These are phyloP conservation scores for Tolypocladium album DNA, from an alignment of 2,329 filamentous ascomycete genomes.

Conservation along the genomic window DNA sequence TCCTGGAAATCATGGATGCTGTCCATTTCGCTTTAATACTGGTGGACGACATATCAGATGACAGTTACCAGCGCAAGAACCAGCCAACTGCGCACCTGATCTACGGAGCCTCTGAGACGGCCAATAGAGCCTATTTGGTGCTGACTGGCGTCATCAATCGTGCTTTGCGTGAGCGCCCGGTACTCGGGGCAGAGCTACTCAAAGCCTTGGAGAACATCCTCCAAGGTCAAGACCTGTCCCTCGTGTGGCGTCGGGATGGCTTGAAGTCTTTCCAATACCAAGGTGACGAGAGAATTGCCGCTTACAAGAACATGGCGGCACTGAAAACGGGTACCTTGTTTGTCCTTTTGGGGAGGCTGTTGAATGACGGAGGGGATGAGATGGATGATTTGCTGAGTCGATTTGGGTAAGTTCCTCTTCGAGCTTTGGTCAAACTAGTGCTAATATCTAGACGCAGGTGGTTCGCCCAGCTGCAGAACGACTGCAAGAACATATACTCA, in stretches of 20 bases:
- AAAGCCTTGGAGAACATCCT: constrained; percentile 6
- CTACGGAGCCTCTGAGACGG: constrained; percentile 7
- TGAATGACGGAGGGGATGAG: constrained; percentile 4
- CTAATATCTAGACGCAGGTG: constrained; percentile 1
- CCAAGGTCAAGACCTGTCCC: constrained; percentile 7
- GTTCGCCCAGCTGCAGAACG: constrained; percentile 8
- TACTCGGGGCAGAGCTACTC: constrained; percentile 5
- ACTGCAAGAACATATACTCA: constrained; percentile 9
- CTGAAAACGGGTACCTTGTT: constrained; percentile 8
- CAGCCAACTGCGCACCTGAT: constrained; percentile 7
- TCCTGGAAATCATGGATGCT: constrained; percentile 8
- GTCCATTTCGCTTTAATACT: constrained; percentile 8
- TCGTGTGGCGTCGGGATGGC: constrained; percentile 7
- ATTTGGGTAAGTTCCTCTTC: constrained; percentile 4
- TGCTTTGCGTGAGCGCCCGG: constrained; percentile 3
- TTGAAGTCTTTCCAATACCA: constrained; percentile 3
- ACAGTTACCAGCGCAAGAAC: constrained; percentile 7
- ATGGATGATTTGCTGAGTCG: constrained; percentile 6
- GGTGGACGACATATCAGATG: constrained; percentile 8
- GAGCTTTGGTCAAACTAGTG: background rate
- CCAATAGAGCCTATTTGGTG: constrained; percentile 7
- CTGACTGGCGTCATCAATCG: constrained; percentile 7
- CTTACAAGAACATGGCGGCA: constrained; percentile 6
- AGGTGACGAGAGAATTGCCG: background rate
- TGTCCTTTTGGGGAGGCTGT: constrained; percentile 5